Evolutionary conservation across 2,329 filamentous ascomycete species (phyloP), one percentile per base, ranked within the genome.

Genomic region (Colletotrichum sp.): DNA sequence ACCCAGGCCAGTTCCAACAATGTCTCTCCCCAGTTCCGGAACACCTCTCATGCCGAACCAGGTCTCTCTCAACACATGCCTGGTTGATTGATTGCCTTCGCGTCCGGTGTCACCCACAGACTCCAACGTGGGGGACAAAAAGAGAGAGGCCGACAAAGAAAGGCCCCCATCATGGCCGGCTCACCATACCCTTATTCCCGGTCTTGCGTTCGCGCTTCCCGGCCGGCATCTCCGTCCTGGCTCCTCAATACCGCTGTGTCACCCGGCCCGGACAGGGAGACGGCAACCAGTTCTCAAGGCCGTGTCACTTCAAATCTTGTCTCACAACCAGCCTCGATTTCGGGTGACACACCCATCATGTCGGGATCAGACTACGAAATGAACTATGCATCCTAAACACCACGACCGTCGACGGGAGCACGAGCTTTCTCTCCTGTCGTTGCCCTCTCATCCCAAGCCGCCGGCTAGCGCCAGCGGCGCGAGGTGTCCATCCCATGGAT

Each of bases 401-500:
- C 56, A 21, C 10, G 21, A 15, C 58, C 28, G 58, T 32, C 58
- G 28, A 32, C 28, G 26, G 32, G 24, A 66, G 36, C 32, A 30
- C 61, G 67, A 58, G 48, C 8, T 18, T 43, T 36, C 28, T 52
- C 34, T 21, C 67, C 18, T 38, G 38, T 55, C 56, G 70, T 52
- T 60, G 73, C 24, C 34, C 28, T 43, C 64, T 68, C 64, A 64
- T 75, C 65, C 73, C 70, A 76, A 69, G 70, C 64, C 28, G 60
- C 28, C 48, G 58, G 43, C 73, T 76, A 69, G 70, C 73, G 69
- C 56, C 55, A 73, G 64, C 69, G 56, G 62, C 70, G 70, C 73
- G 64, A 73, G 18, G 9, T 60, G 69, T 55, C 73, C 70, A 68
- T 75, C 73, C 69, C 62, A 73, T 73, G 73, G 70, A 64, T 75